phyloP scores from a whole-genome alignment of 306 rosid genomes.

The Prunus kanzakura region DNA sequence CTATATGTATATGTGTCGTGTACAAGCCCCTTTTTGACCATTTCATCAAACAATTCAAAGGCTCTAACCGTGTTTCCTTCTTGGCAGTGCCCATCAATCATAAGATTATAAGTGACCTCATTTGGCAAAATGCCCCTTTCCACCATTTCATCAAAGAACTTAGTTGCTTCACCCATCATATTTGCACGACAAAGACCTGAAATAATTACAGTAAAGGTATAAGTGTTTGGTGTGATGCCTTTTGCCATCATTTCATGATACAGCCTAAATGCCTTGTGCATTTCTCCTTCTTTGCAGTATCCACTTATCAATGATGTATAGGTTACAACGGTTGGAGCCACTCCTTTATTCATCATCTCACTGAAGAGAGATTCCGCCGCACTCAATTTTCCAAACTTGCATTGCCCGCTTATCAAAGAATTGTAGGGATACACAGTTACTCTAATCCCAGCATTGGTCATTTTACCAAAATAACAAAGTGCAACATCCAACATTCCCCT shows the following conservation, averaged over 20 bases:
- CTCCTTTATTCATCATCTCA: conserved; percentile 58
- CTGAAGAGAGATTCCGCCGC: conserved; percentile 50
- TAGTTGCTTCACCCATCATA: conserved; percentile 63
- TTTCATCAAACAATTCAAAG: conserved; percentile 75
- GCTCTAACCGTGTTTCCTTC: conserved; percentile 59
- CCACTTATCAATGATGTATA: conserved; percentile 72
- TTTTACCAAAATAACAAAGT: conserved; percentile 49
- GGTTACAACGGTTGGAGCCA: conserved; percentile 68
- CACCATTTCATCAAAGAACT: conserved; percentile 62
- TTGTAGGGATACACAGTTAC: conserved; percentile 69
- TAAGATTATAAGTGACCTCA: conserved; percentile 86
- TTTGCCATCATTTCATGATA: conserved; percentile 73
- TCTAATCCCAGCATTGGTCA: conserved; percentile 48
- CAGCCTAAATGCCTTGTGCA: conserved; percentile 54
- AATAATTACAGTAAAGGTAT: conserved; percentile 73
- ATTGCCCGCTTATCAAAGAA: conserved; percentile 75
- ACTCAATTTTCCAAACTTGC: conserved; percentile 65
- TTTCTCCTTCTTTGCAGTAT: conserved; percentile 54
- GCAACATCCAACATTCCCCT: conserved; percentile 67
- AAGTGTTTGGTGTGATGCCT: conserved; percentile 61
- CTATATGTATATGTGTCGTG: conserved; percentile 85
- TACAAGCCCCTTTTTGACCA: conserved; percentile 62
- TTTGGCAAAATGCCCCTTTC: conserved; percentile 62
- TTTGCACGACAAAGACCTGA: conserved; percentile 65
- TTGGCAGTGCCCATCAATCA: conserved; percentile 78